Evolutionary conservation across 2,329 filamentous ascomycete species (phyloP).

Genomic region (Chlorencoelia australis): DNA sequence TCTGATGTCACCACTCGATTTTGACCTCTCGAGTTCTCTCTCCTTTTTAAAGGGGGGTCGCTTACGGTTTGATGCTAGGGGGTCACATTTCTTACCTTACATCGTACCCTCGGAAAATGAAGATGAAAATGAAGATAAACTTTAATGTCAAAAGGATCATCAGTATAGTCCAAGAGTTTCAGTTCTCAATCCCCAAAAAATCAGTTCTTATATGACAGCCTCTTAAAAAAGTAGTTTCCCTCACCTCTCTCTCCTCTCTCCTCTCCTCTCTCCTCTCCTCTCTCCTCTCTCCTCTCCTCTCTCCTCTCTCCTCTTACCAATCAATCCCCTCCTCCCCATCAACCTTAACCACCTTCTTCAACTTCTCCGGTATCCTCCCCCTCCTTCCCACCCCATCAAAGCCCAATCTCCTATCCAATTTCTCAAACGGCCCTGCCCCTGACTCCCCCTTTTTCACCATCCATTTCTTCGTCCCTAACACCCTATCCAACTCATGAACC

Average conservation of each 20-base stretch:
- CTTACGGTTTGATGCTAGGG: no score
- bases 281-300: background rate
- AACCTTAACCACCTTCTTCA: background rate
- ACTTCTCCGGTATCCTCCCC: background rate
- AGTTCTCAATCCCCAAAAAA: background rate
- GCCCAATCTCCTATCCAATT: conserved; percentile 21
- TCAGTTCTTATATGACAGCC: background rate
- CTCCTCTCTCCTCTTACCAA: background rate
- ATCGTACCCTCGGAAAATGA: no score
- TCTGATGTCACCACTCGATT: no score
- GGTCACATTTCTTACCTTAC: no score
- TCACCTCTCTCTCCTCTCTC: no score
- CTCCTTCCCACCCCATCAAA: background rate
- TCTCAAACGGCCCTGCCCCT: conserved; percentile 26
- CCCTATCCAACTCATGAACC: conserved; percentile 67
- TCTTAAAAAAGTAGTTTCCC: no score
- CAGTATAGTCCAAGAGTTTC: background rate
- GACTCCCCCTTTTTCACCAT: conserved; percentile 64
- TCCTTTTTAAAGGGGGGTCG: no score
- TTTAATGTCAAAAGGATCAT: background rate
- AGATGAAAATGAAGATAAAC: background rate
- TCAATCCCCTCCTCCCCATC: conserved; percentile 1
- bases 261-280: no score
- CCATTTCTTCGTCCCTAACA: conserved; percentile 71
- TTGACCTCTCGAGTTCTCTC: no score